phyloP scores from a whole-genome alignment of 225 moss, liverwort and hornwort genomes.

The Physcomitrellopsis africana region DNA sequence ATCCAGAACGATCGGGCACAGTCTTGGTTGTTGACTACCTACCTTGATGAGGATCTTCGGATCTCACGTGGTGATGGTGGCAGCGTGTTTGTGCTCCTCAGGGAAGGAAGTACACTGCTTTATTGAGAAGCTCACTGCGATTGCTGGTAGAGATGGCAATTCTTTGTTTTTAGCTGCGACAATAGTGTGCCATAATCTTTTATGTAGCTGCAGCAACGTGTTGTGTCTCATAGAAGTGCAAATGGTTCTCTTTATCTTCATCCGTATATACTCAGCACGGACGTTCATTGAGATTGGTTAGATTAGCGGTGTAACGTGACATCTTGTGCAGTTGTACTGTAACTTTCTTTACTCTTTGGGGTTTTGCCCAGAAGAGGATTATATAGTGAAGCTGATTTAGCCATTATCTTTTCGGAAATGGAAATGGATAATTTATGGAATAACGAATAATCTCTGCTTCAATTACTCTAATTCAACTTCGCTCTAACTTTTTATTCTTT shows the following conservation, averaged over 20 bases:
- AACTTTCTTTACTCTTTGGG: conserved; percentile 28
- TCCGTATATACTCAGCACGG: conserved; percentile 43
- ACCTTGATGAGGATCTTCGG: conserved; percentile 87
- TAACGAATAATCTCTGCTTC: no score
- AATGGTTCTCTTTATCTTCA: conserved; percentile 23
- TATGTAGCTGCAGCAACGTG: conserved; percentile 13
- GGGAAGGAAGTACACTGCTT: conserved; percentile 73
- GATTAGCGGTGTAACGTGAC: conserved; percentile 41
- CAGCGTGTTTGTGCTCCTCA: conserved; percentile 82
- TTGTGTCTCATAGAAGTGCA: conserved; percentile 26
- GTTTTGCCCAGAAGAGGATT: conserved; percentile 33
- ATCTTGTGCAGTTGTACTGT: conserved; percentile 39
- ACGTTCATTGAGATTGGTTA: conserved; percentile 38
- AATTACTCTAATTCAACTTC: no score
- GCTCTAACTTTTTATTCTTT: no score
- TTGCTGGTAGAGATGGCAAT: conserved; percentile 58
- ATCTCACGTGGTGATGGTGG: conserved; percentile 94
- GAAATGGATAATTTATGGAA: no score
- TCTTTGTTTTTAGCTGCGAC: conserved; percentile 40
- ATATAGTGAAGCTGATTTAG: conserved; percentile 25
- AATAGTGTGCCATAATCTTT: conserved; percentile 2
- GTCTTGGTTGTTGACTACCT: conserved; percentile 96
- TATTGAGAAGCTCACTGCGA: conserved; percentile 40
- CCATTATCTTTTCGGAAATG: not conserved
- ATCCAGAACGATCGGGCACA: conserved; percentile 75